These are phyloP conservation scores for Xylariaceae sp. DNA, from an alignment of 2,329 filamentous ascomycete genomes.

Conservation along the genomic window DNA sequence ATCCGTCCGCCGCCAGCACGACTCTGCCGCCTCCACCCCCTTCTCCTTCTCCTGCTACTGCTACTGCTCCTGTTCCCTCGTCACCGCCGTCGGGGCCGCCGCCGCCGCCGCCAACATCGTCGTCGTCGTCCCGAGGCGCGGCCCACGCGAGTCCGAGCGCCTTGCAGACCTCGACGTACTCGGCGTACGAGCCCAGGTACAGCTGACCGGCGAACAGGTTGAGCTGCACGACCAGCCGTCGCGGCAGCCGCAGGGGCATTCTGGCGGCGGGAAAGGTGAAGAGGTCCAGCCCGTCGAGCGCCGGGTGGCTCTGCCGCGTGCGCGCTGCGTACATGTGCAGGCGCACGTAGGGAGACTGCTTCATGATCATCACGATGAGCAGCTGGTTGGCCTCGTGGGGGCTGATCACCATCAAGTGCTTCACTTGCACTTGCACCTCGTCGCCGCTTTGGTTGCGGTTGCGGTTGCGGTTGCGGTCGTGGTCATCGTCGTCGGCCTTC, in stretches of 20 bases:
- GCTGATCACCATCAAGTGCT: conserved; percentile 18
- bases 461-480: no score
- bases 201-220: conserved; percentile 9
- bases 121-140: conserved; percentile 1
- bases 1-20: conserved; percentile 5
- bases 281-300: conserved; percentile 7
- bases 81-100: no score
- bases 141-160: conserved; percentile 5
- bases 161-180: conserved; percentile 6
- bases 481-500: no score
- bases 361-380: neutral
- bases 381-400: conserved; percentile 6
- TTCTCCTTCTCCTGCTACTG: no score
- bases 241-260: neutral
- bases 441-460: neutral
- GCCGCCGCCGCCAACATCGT: no score
- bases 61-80: no score
- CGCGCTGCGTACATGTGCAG: conserved; percentile 11
- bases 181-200: conserved; percentile 5
- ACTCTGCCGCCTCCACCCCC: no score
- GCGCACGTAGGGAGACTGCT: neutral
- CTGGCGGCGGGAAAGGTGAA: conserved; percentile 2
- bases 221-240: neutral
- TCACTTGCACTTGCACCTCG: neutral
- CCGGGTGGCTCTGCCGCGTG: neutral